phyloP scores from a whole-genome alignment of 2,329 filamentous ascomycete species.

The Dothistroma septosporum region DNA sequence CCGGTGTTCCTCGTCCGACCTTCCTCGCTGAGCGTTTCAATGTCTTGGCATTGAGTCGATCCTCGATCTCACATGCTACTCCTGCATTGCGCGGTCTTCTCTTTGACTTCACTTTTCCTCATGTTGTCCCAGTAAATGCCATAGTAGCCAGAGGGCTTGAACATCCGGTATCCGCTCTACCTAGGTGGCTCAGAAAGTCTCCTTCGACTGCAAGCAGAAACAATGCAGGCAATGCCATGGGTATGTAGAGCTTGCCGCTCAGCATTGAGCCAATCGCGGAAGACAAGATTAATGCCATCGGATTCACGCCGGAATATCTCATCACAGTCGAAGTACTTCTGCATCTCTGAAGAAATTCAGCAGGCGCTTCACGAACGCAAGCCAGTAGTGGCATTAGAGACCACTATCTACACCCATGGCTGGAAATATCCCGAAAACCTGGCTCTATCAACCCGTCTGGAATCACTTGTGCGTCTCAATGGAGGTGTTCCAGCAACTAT shows the following conservation, averaged over 20 bases:
- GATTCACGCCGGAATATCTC: constrained; percentile 7
- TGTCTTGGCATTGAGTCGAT: not conserved
- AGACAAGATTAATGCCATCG: not conserved
- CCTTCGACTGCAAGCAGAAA: not conserved
- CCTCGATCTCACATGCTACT: not conserved
- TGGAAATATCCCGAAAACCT: constrained; percentile 69
- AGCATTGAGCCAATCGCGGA: not conserved
- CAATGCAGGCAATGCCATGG: constrained; percentile 12
- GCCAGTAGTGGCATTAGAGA: constrained; percentile 89
- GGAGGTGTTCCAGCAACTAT: constrained; percentile 88
- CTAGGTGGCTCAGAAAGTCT: not conserved
- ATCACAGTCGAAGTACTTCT: constrained; percentile 44
- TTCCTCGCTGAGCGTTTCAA: not conserved
- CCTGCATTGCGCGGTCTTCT: not conserved
- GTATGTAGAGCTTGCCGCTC: constrained; percentile 19
- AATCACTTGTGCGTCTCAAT: constrained; percentile 73
- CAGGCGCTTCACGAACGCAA: constrained; percentile 69
- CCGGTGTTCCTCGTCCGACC: not conserved
- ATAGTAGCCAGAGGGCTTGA: not conserved
- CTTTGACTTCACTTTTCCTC: not conserved
- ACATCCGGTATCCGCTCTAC: not conserved
- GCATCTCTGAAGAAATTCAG: constrained; percentile 75
- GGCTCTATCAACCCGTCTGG: constrained; percentile 72
- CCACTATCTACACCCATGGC: constrained; percentile 93
- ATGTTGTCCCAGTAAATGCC: not conserved